Conservation (phyloP, 129 eudicot genomes). For the Oenanthe sinensis region DNA sequence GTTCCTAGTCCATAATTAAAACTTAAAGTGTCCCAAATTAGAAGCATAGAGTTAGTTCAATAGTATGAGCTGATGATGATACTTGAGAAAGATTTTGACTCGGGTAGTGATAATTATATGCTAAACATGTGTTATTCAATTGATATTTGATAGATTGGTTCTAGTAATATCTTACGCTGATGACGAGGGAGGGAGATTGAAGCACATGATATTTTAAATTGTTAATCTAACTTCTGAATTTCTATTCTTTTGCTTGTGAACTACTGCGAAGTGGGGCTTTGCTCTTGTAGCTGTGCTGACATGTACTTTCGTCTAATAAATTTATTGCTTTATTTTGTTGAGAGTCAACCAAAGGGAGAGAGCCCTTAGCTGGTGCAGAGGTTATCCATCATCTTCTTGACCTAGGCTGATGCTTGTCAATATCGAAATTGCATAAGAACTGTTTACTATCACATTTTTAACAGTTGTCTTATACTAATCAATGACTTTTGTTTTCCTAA, state of each 20-base stretch:
- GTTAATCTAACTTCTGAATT: background rate
- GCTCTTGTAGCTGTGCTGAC: background rate
- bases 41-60: background rate
- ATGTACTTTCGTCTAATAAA: background rate
- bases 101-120: background rate
- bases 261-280: background rate
- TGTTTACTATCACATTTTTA: background rate
- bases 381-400: background rate
- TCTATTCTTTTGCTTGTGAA: background rate
- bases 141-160: background rate
- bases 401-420: background rate
- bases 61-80: background rate
- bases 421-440: background rate
- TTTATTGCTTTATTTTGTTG: background rate
- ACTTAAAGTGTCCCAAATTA: background rate
- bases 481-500: background rate
- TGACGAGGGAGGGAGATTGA: background rate
- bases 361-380: background rate
- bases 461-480: background rate
- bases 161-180: background rate
- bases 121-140: background rate
- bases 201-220: background rate
- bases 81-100: background rate
- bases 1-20: background rate
- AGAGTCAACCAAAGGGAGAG: background rate